Evolutionary conservation across 2,329 filamentous ascomycete species (phyloP).

Genomic region (Colletotrichum godetiae): DNA sequence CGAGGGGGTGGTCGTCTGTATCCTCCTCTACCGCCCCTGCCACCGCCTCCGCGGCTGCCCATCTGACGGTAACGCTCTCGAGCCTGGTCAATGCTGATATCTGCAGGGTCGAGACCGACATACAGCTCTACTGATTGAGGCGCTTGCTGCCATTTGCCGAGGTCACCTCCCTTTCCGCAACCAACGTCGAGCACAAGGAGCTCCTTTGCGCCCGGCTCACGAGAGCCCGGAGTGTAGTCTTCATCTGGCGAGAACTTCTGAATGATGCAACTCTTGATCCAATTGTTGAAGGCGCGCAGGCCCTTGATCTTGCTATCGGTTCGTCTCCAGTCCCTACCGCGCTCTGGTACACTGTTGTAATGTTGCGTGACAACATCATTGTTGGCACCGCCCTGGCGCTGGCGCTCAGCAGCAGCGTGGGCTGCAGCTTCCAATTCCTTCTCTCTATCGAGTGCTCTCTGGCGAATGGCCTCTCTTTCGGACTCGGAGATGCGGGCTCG

Average conservation of each 20-base stretch:
- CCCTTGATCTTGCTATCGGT: constrained; percentile 97
- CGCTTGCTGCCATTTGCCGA: constrained; percentile 95
- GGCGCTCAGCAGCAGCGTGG: constrained; percentile 52
- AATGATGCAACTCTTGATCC: constrained; percentile 97
- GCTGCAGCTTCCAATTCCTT: constrained; percentile 51
- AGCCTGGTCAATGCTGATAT: constrained; percentile 92
- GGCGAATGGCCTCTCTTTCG: constrained; percentile 75
- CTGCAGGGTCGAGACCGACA: constrained; percentile 92
- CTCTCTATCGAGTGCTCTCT: constrained; percentile 69
- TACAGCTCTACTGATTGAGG: constrained; percentile 93
- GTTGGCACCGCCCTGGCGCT: constrained; percentile 68
- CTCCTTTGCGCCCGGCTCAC: constrained; percentile 67
- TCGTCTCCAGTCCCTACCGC: constrained; percentile 92
- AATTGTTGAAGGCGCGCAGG: constrained; percentile 95
- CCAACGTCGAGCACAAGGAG: constrained; percentile 92
- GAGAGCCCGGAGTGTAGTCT: constrained; percentile 72
- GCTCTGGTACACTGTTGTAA: constrained; percentile 95
- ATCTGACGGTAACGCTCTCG: constrained; percentile 84
- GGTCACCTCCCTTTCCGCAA: constrained; percentile 95
- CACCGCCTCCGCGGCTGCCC: constrained; percentile 68
- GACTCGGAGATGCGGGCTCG: constrained; percentile 74
- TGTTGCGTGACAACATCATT: constrained; percentile 91
- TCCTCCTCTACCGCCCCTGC: constrained; percentile 66
- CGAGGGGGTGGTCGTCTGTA: constrained; percentile 60
- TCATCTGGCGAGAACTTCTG: constrained; percentile 93